Base-by-base conservation (phyloP, 208 protist species). In the Wallacemonas sp. region DNA sequence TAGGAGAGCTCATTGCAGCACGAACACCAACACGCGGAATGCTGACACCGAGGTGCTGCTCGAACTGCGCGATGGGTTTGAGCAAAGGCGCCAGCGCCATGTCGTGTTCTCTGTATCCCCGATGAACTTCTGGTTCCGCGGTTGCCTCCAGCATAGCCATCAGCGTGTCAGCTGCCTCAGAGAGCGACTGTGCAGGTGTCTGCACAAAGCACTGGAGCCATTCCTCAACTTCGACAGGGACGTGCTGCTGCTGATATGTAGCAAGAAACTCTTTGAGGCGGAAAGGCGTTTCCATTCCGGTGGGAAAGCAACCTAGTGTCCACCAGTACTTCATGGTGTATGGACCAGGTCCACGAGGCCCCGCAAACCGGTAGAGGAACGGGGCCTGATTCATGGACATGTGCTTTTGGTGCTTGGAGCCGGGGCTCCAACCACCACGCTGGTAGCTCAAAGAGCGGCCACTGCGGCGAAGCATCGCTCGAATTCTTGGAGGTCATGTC, bases 251-350 rank as follows among this genome's bases (percentile, higher is more conserved):
- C 65, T 92, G 66, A 66, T 96, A 96, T 4, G 75, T 78, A 2
- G 81, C 66, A 49, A 93, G 72, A 74, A 96, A 96, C 55, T 96
- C 88, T 23, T 81, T 34, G 33, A 96, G 77, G 26, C 91, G 78
- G 62, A 94, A 96, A 1, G 91, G 91, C 26, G 65, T 63, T 46
- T 90, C 83, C 54, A 90, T 54, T 23, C 91, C 91, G 27, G 85
- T 96, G 14, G 91, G 91, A 64, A 94, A 93, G 77, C 83, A 91
- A 9, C 91, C 91, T 12, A 94, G 66, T 33, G 91, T 96, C 86
- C 88, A 94, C 86, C 85, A 96, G 56, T 94, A 96, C 68, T 96
- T 96, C 88, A 96, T 94, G 14, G 87, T 88, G 58, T 92, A 94
- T 12, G 87, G 88, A 1, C 91, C 91, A 24, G 91, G 91, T 16